phyloP scores from a whole-genome alignment of 2,329 filamentous ascomycete species.

The Hymenoscyphus infarciens region DNA sequence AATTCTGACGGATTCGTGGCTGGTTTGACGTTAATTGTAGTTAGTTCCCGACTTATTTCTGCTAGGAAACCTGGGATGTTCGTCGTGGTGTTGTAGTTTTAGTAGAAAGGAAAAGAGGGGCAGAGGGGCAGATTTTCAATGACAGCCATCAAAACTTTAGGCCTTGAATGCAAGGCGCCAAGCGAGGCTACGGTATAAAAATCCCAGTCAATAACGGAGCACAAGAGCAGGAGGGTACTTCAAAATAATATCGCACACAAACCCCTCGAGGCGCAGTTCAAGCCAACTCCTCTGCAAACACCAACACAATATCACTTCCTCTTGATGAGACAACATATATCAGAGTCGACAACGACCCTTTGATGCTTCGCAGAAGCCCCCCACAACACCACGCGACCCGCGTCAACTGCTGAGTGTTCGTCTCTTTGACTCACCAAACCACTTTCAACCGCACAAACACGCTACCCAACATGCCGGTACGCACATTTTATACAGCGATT shows the following conservation, averaged over 20 bases:
- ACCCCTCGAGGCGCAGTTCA: not conserved
- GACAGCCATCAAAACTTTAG: not conserved
- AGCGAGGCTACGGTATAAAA: not conserved
- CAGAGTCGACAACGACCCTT: not conserved
- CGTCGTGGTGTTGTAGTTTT: not conserved
- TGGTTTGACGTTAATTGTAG: too few species aligned
- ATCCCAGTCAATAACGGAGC: not conserved
- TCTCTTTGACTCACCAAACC: not conserved
- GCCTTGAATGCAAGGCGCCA: not conserved
- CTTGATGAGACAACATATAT: not conserved
- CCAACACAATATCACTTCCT: not conserved
- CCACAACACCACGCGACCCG: conserved; percentile 21
- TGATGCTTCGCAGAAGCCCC: conserved; percentile 17
- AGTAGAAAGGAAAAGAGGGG: not conserved
- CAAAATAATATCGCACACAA: conserved; percentile 3
- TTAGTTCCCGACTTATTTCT: too few species aligned
- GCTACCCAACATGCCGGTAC: conserved; percentile 30
- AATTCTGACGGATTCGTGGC: too few species aligned
- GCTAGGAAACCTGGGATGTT: not conserved
- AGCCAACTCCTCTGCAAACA: not conserved
- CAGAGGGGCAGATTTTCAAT: not conserved
- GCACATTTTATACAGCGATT: not conserved
- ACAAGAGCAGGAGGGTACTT: not conserved
- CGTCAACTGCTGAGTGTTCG: conserved; percentile 17
- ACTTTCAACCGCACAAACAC: conserved; percentile 6